Base-by-base conservation (phyloP, 106 monocot genomes). In the Apostasia shenzhenica region DNA sequence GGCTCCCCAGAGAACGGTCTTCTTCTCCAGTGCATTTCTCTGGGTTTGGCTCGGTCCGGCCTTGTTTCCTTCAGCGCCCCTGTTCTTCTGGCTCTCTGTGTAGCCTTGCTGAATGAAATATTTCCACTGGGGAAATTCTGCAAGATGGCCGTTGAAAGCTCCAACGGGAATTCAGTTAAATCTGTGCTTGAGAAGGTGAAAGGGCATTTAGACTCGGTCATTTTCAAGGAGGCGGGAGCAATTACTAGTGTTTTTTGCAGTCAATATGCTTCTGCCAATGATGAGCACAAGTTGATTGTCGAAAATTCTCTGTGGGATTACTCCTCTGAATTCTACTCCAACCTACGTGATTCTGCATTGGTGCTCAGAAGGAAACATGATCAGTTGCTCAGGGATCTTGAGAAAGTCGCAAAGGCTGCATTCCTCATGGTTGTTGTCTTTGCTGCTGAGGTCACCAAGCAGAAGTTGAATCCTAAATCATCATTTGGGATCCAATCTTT, bases 371-470 rank as follows among this genome's bases (percentile, higher is more conserved):
- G 77, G 13, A 73, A 59, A 51, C 66, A 67, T 43, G 67, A 77
- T 67, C 74, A 83, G 37, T 67, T 95, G 54, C 58, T 83, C 40
- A 55, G 41, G 4, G 72, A 76, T 44, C 55, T 97, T 71, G 97
- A 92, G 61, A 89, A 89, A 72, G 81, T 97, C 44, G 84, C 83
- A 1, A 92, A 97, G 73, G 82, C 92, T 54, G 83, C 92, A 52
- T 97, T 97, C 77, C 86, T 97, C 43, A 92, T 97, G 89, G 86
- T 92, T 43, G 92, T 97, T 70, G 89, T 97, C 10, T 92, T 89
- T 83, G 75, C 92, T 2, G 81, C 84, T 41, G 92, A 89, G 65
- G 89, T 81, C 8, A 63, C 80, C 3, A 85, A 84, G 57, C 72
- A 71, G 52, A 89, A 79, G 66, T 70, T 87, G 77, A 86, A 85